Evolutionary conservation across 352 stramenopile genomes (phyloP).

Genomic region (Pythium brassicae): DNA sequence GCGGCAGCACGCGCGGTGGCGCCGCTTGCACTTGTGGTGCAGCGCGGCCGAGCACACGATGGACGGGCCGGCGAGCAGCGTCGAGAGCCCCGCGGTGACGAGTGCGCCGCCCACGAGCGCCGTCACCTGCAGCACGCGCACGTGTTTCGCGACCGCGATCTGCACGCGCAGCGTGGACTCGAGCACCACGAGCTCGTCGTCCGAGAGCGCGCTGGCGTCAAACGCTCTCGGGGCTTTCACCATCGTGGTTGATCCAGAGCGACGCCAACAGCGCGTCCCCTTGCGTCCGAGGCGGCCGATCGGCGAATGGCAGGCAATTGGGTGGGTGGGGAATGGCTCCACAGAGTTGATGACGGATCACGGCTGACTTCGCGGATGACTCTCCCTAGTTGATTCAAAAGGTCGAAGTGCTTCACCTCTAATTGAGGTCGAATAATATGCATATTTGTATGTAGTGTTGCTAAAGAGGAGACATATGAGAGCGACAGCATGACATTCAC

Average conservation of each 20-base stretch:
- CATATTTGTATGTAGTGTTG: no score
- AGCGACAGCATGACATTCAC: no score
- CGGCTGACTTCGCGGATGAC: no score
- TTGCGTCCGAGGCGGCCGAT: background rate
- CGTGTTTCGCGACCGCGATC: constrained; percentile 19
- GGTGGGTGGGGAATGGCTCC: no score
- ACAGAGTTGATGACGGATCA: no score
- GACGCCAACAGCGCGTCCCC: no score
- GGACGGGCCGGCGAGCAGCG: constrained; percentile 16
- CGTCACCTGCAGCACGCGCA: constrained; percentile 18
- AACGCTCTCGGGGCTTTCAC: constrained; percentile 9
- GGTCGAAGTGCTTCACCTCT: no score
- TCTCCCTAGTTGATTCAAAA: no score
- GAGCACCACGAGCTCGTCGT: constrained; percentile 23
- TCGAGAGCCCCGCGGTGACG: constrained; percentile 17
- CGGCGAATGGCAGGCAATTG: background rate
- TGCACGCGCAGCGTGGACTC: constrained; percentile 28
- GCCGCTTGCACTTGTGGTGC: constrained; percentile 17
- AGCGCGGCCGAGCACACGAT: constrained; percentile 21
- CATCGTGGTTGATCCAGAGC: background rate
- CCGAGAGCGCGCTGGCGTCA: constrained; percentile 10
- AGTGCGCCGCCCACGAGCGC: constrained; percentile 9
- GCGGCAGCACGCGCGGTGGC: constrained; percentile 8
- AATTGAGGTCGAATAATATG: no score
- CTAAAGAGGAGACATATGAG: no score